phyloP scores from a whole-genome alignment of 257 asterid genomes.

The Dorcoceras hygrometricum region DNA sequence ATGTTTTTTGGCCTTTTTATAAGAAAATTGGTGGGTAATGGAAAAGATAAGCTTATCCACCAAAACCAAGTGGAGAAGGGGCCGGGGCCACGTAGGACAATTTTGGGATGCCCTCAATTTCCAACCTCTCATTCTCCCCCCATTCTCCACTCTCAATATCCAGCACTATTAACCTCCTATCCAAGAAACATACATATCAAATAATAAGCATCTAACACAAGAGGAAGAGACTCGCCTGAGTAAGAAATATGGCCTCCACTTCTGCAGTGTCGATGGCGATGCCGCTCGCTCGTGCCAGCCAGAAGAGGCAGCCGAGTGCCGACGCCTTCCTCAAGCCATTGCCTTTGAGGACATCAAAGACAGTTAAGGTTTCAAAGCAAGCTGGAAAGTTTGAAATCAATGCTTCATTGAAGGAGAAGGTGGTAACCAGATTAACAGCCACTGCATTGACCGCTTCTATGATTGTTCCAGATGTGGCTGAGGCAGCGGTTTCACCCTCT shows the following conservation, averaged over 20 bases:
- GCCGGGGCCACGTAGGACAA: constrained; percentile 61
- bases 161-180: constrained; percentile 9
- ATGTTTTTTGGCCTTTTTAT: background rate
- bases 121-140: constrained; percentile 49
- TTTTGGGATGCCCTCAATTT: constrained; percentile 32
- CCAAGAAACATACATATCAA: constrained; percentile 19
- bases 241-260: constrained; percentile 60
- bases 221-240: constrained; percentile 20
- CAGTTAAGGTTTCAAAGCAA: constrained; percentile 33
- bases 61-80: constrained; percentile 36
- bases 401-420: constrained; percentile 80
- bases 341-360: constrained; percentile 42
- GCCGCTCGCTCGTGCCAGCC: constrained; percentile 53
- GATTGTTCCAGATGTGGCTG: constrained; percentile 67
- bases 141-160: constrained; percentile 17
- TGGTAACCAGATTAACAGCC: constrained; percentile 65
- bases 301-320: constrained; percentile 38
- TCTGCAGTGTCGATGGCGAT: constrained; percentile 62
- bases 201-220: constrained; percentile 18
- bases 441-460: constrained; percentile 76
- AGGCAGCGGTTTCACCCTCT: constrained; percentile 87
- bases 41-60: constrained; percentile 56
- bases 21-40: background rate
- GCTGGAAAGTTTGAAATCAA: constrained; percentile 46
- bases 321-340: constrained; percentile 53